Conservation (phyloP, 192 early-diverging fungal genomes). For the Radiomyces spectabilis region DNA sequence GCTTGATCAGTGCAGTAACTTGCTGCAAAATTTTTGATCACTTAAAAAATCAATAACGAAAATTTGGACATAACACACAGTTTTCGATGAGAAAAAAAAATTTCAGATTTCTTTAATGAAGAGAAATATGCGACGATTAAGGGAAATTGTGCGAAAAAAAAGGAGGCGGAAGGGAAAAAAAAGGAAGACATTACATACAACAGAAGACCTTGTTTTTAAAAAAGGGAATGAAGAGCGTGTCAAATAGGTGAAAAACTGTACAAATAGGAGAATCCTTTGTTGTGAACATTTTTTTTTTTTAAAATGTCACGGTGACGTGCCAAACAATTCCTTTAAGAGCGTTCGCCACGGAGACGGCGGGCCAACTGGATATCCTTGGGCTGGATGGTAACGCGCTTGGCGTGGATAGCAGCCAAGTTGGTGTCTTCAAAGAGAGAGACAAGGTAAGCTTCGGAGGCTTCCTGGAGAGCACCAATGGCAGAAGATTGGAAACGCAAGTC, state of each 20-base stretch:
- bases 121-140: no score
- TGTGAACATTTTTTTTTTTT: not conserved
- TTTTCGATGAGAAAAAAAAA: no score
- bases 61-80: no score
- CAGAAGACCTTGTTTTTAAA: not conserved
- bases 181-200: not conserved
- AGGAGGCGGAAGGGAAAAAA: not conserved
- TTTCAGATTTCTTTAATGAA: no score
- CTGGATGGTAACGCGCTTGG: conserved; percentile 99
- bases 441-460: conserved; percentile 93
- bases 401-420: conserved; percentile 96
- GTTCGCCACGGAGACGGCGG: conserved; percentile 90
- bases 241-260: not conserved
- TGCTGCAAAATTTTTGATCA: no score
- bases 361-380: conserved; percentile 99
- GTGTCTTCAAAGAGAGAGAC: conserved; percentile 93
- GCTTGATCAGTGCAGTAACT: no score
- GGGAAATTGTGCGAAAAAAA: no score
- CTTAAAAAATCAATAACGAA: no score
- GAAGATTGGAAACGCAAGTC: conserved; percentile 99
- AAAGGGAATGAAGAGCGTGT: not conserved
- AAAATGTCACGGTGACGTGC: not conserved
- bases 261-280: not conserved
- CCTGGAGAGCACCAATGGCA: conserved; percentile 98
- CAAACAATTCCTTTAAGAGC: conserved; percentile 49